phyloP scores from a whole-genome alignment of 805 yeast genomes.

The Nakazawaea pomicola region DNA sequence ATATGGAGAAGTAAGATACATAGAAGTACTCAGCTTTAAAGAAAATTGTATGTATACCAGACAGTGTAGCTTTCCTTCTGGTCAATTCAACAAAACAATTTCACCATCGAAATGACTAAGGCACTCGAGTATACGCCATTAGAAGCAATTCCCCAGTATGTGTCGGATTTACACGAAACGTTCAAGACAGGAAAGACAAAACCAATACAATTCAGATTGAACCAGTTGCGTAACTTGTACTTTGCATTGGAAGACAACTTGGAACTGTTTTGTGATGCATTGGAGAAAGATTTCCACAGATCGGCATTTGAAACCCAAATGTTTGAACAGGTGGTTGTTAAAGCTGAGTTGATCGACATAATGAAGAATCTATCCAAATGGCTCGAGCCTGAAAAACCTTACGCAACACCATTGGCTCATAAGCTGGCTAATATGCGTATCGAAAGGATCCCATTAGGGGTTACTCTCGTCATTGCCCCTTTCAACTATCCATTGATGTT shows the following conservation, averaged over 20 bases:
- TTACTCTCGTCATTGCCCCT: conserved; percentile 68
- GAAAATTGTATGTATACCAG: too few species aligned
- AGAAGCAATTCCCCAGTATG: conserved; percentile 42
- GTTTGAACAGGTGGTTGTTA: conserved; percentile 47
- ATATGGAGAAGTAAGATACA: too few species aligned
- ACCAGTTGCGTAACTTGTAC: conserved; percentile 64
- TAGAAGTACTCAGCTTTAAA: too few species aligned
- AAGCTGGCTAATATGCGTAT: conserved; percentile 20
- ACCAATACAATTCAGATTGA: conserved; percentile 49
- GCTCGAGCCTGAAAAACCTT: conserved; percentile 46
- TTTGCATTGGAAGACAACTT: conserved; percentile 56
- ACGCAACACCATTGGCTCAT: conserved; percentile 29
- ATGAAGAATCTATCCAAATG: conserved; percentile 58
- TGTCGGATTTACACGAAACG: conserved; percentile 33
- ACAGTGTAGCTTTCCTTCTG: too few species aligned
- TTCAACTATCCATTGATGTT: conserved; percentile 76
- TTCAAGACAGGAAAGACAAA: conserved; percentile 44
- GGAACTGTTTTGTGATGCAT: conserved; percentile 50
- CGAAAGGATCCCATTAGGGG: conserved; percentile 52
- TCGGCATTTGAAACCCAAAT: conserved; percentile 55
- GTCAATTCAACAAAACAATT: too few species aligned
- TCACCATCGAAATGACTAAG: too few species aligned
- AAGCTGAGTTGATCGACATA: conserved; percentile 53
- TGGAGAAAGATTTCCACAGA: conserved; percentile 64
- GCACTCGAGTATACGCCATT: conserved; percentile 39